Evolutionary conservation across 441 rosid genomes (phyloP).

Genomic region (Adansonia gregorii): DNA sequence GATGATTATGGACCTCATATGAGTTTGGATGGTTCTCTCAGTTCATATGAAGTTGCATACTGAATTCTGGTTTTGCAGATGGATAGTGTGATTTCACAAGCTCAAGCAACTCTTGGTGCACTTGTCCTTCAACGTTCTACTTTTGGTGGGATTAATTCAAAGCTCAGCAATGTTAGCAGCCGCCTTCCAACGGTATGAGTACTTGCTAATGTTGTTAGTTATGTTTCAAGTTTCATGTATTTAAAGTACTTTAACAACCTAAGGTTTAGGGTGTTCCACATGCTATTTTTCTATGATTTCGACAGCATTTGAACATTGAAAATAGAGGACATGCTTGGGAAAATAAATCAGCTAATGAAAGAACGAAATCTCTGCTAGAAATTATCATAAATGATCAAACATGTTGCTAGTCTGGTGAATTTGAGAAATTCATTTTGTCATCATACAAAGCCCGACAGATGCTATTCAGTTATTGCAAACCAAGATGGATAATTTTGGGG

Average conservation of each 20-base stretch:
- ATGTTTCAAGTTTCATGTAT: constrained; percentile 4
- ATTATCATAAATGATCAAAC: neutral
- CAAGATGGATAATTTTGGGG: neutral
- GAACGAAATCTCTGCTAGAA: neutral
- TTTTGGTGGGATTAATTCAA: constrained; percentile 92
- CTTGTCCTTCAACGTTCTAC: constrained; percentile 88
- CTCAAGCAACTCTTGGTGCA: constrained; percentile 87
- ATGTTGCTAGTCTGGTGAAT: neutral
- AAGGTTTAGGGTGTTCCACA: neutral
- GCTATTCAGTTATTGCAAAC: neutral
- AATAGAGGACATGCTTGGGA: neutral
- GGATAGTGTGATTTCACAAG: constrained; percentile 94
- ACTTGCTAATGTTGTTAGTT: neutral
- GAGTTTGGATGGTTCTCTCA: neutral
- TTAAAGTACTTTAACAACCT: neutral
- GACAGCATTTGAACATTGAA: neutral
- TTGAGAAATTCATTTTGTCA: neutral
- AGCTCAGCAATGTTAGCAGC: constrained; percentile 87
- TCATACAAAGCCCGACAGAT: neutral
- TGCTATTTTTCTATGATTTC: neutral
- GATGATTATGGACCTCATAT: neutral
- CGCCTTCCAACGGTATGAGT: constrained; percentile 82
- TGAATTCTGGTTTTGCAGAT: constrained; percentile 53
- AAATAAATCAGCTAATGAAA: neutral
- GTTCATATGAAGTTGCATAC: constrained; percentile 21